Evolutionary conservation across 345 rosid species (phyloP), one percentile per base, ranked within the genome.

Genomic region (Psidium guajava): DNA sequence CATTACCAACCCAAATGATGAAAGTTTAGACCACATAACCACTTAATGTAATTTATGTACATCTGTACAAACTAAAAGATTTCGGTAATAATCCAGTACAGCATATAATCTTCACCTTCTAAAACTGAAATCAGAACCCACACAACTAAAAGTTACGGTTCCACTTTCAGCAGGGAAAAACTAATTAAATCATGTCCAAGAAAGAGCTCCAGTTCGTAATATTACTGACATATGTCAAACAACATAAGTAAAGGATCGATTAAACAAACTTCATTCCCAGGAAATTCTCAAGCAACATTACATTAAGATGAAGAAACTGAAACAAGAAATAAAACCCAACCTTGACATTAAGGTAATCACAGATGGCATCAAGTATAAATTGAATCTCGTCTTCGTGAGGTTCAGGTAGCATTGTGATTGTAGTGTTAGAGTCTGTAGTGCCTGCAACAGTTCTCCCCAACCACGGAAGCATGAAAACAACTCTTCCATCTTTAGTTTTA

Each of bases 401-500:
- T 88, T 97, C 98, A 18, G 99, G 99, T 86, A 97, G 98, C 28
- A 87, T 52, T 83, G 98, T 96, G 87, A 97, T 96, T 74, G 87
- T 25, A 28, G 99, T 93, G 88, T 89, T 90, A 85, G 99, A 97
- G 91, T 97, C 99, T 83, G 99, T 97, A 61, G 99, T 97, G 25
- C 99, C 99, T 52, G 99, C 99, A 49, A 96, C 90, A 18, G 98
- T 97, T 97, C 98, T 93, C 83, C 99, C 99, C 94, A 95, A 87
- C 99, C 99, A 96, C 11, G 99, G 99, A 87, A 97, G 89, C 98
- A 97, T 93, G 87, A 97, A 97, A 87, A 97, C 94, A 58, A 97
- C 98, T n/a, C 99, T 95, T 8, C 99, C 99, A 89, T 97, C 99
- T 91, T 96, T 95, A 27, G 99, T 97, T 93, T 97, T 96, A 80